phyloP scores from a whole-genome alignment of 2,329 filamentous ascomycete species.

The Keithomyces neogunnii region DNA sequence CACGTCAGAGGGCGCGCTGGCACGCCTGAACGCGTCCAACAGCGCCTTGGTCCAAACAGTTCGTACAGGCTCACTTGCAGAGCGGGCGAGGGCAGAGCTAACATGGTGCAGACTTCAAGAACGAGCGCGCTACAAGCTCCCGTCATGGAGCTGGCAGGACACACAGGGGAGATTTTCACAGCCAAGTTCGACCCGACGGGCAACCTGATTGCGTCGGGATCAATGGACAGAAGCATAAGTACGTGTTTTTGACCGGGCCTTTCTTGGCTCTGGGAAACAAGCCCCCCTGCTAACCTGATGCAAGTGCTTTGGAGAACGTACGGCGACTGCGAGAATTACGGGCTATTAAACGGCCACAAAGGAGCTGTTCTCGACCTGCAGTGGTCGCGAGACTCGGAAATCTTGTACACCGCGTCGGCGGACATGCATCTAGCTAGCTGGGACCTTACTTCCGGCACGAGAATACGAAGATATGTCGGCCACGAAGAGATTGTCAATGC shows the following conservation, averaged over 20 bases:
- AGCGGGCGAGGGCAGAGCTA: background rate
- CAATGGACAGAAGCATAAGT: conserved; percentile 91
- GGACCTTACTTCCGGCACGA: conserved; percentile 85
- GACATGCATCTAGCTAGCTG: conserved; percentile 91
- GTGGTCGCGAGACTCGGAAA: conserved; percentile 91
- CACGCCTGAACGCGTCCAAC: conserved; percentile 41
- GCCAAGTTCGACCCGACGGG: conserved; percentile 85
- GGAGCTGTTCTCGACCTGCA: conserved; percentile 87
- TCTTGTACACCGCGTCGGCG: conserved; percentile 85
- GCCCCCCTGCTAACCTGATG: conserved; percentile 8
- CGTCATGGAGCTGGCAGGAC: conserved; percentile 85
- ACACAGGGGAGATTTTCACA: conserved; percentile 79
- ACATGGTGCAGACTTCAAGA: conserved; percentile 52
- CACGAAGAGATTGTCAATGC: conserved; percentile 96
- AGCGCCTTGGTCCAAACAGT: conserved; percentile 44
- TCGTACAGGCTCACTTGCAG: conserved; percentile 14
- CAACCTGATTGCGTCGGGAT: conserved; percentile 83
- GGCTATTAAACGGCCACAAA: conserved; percentile 78
- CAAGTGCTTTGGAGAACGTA: conserved; percentile 89
- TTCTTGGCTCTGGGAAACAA: too few relatives aligned
- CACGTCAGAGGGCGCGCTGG: conserved; percentile 36
- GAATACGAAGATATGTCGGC: conserved; percentile 85
- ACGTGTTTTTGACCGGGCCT: conserved; percentile 22
- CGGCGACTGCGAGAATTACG: conserved; percentile 91
- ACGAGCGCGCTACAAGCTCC: conserved; percentile 81